A percentile compares a stretch with the other conserved stretches of the same genome.
Evolutionary conservation across 352 stramenopile genomes (phyloP).

Genomic region (Globisporangium cystogenes): DNA sequence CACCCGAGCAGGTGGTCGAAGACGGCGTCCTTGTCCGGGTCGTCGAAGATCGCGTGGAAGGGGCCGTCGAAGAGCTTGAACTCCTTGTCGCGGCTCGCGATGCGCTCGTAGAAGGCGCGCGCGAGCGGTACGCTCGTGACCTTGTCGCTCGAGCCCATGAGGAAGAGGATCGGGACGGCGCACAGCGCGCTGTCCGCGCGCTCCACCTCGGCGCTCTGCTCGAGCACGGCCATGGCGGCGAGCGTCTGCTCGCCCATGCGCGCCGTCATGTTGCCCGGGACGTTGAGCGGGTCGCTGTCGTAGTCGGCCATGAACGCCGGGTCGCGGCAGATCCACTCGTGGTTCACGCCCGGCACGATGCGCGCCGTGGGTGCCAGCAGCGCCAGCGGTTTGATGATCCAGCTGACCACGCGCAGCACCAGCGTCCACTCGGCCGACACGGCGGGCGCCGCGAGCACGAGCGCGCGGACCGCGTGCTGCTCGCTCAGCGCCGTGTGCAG

Average conservation of each 20-base stretch:
- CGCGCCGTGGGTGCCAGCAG: constrained; percentile 16
- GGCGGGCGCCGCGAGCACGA: constrained; percentile 20
- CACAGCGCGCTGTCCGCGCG: constrained; percentile 24
- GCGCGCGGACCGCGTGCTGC: constrained; percentile 17
- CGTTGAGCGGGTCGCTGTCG: constrained; percentile 22
- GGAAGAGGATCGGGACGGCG: constrained; percentile 15
- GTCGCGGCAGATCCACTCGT: constrained; percentile 21
- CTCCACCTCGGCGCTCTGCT: constrained; percentile 24
- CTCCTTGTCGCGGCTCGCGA: constrained; percentile 46
- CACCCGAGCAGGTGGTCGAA: constrained; percentile 32
- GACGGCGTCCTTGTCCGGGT: constrained; percentile 51
- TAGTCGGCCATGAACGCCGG: constrained; percentile 22
- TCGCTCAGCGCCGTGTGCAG: constrained; percentile 24
- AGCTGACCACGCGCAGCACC: constrained; percentile 10
- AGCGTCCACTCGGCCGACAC: constrained; percentile 17
- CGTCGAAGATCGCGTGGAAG: constrained; percentile 58
- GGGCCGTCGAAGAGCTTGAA: constrained; percentile 45
- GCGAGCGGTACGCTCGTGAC: constrained; percentile 43
- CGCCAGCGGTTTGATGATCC: constrained; percentile 17
- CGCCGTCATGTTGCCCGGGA: constrained; percentile 29
- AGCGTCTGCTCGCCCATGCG: constrained; percentile 39
- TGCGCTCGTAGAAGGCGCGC: constrained; percentile 32
- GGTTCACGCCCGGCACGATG: constrained; percentile 25
- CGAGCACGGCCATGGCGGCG: constrained; percentile 27
- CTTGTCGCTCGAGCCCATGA: constrained; percentile 46